Evolutionary conservation across 176 grass and related monocot genomes (phyloP).

Genomic region (Phoenix dactylifera): DNA sequence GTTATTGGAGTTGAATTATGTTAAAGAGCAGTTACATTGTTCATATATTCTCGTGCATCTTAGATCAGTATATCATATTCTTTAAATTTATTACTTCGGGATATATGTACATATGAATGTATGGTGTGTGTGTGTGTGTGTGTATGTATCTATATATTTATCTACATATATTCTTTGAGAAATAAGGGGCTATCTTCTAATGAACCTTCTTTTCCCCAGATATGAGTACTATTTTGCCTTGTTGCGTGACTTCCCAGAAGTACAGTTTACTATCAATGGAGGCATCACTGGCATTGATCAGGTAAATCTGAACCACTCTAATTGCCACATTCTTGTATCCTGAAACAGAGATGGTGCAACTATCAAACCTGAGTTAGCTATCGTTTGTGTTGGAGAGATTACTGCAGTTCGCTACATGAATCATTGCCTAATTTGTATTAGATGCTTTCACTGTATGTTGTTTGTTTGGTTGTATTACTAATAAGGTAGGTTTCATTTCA

Average conservation of each 20-base stretch:
- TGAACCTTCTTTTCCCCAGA: constrained; percentile 27
- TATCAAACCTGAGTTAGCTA: no score
- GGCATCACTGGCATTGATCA: constrained; percentile 66
- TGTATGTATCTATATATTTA: no score
- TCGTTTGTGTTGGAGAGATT: no score
- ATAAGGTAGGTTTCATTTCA: no score
- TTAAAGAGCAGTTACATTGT: no score
- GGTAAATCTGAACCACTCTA: constrained; percentile 33
- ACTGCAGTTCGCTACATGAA: no score
- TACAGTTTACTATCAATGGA: constrained; percentile 87
- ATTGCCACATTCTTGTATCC: background rate
- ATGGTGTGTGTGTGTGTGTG: no score
- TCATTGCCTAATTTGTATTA: no score
- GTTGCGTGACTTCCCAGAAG: constrained; percentile 77
- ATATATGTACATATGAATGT: background rate
- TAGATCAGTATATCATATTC: background rate
- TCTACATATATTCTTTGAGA: background rate
- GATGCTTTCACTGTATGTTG: no score
- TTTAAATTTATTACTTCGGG: constrained; percentile 3
- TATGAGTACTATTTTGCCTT: constrained; percentile 95
- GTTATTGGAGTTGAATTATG: no score
- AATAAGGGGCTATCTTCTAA: background rate
- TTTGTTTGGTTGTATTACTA: no score
- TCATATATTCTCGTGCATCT: no score
- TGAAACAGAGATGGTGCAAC: background rate